Conservation (phyloP, 768 basidiomycete species). For the Mrakia frigida region DNA sequence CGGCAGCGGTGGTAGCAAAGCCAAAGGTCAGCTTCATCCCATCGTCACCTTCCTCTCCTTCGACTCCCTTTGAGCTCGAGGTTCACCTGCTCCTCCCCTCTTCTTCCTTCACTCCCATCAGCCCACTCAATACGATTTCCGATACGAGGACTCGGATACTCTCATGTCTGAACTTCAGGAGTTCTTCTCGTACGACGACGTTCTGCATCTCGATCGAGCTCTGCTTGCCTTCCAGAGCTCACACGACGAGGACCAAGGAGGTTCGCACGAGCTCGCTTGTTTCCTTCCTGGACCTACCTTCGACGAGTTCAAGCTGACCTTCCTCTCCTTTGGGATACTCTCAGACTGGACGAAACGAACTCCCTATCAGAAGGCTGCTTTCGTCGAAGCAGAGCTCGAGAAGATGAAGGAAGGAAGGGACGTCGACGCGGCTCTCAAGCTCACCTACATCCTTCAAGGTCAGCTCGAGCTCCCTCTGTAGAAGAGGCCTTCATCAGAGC, state of each 20-base stretch:
- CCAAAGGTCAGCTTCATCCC: conserved; percentile 26
- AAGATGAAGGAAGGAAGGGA: conserved; percentile 7
- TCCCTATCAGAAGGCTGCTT: not conserved
- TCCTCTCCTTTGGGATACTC: not conserved
- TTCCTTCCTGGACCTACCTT: no score
- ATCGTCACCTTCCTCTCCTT: not conserved
- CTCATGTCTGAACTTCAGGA: conserved; percentile 95
- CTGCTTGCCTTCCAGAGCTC: conserved; percentile 81
- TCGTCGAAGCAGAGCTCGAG: not conserved
- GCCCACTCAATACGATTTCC: conserved; percentile 64
- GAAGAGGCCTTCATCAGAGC: not conserved
- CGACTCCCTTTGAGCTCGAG: not conserved
- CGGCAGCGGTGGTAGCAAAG: conserved; percentile 2
- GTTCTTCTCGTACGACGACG: conserved; percentile 95
- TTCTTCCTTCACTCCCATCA: not conserved
- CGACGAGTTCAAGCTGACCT: not conserved
- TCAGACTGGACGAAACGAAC: conserved; percentile 11
- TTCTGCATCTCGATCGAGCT: conserved; percentile 82
- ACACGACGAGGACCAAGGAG: conserved; percentile 48
- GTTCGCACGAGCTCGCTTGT: conserved; percentile 54
- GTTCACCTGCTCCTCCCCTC: not conserved
- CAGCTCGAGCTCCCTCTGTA: conserved; percentile 29
- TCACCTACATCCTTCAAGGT: conserved; percentile 94
- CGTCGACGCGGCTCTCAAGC: conserved; percentile 62
- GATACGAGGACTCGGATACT: conserved; percentile 93